Conservation (phyloP, 257 asterid species). For the Penstemon barbatus region DNA sequence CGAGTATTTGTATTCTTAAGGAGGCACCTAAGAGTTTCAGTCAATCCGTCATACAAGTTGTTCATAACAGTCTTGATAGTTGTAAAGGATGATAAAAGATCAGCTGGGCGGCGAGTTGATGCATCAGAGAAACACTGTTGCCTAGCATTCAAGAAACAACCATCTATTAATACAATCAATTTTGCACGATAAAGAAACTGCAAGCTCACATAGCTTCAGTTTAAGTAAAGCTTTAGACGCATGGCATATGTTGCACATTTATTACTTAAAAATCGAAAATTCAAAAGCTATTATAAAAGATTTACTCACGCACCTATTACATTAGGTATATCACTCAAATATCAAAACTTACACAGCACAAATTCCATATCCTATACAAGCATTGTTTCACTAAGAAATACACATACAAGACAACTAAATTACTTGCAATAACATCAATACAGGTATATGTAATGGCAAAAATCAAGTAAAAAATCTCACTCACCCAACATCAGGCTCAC, state of each 20-base stretch:
- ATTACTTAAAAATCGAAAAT: not conserved
- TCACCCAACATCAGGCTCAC: conserved; percentile 96
- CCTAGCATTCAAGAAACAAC: conserved; percentile 45
- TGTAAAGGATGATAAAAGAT: conserved; percentile 84
- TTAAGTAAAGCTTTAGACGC: not conserved
- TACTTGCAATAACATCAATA: not conserved
- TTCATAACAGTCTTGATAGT: conserved; percentile 90
- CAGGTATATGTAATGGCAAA: not conserved
- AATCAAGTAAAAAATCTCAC: conserved; percentile 27
- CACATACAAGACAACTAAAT: not conserved
- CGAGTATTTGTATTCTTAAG: conserved; percentile 78
- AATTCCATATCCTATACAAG: not conserved
- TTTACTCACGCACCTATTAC: not conserved
- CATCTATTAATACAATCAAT: conserved; percentile 30
- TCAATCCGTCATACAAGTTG: conserved; percentile 75
- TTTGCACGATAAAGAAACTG: not conserved
- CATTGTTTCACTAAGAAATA: not conserved
- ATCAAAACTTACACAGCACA: not conserved
- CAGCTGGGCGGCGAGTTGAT: conserved; percentile 84
- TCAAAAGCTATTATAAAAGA: not conserved
- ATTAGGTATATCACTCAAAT: not conserved
- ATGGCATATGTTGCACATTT: conserved; percentile 2
- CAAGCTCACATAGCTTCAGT: conserved; percentile 7
- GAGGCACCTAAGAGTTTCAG: conserved; percentile 76
- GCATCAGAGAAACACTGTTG: conserved; percentile 91